Percentiles rank a stretch among this genome's conserved stretches.
Evolutionary conservation across 805 yeast species (phyloP).

Genomic region (Saturnispora gosingensis): DNA sequence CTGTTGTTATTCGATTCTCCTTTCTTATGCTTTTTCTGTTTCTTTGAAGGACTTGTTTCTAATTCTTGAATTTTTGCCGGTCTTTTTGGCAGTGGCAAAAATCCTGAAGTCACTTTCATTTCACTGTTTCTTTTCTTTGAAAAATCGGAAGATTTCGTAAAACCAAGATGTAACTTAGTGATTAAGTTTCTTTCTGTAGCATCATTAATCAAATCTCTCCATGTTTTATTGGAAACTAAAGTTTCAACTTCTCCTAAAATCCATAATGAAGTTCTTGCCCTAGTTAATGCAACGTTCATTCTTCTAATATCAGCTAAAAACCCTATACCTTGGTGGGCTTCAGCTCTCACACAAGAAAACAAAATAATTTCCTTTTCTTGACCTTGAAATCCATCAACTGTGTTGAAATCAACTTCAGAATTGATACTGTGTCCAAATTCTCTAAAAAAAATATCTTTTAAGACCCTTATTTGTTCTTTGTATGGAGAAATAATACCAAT

Average conservation of each 20-base stretch:
- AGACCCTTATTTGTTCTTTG: slow-evolving; percentile 66
- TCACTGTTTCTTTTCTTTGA: neutral
- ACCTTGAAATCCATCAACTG: slow-evolving; percentile 97
- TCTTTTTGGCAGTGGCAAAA: slow-evolving; percentile 7
- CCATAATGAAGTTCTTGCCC: slow-evolving; percentile 91
- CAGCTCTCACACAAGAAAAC: slow-evolving; percentile 93
- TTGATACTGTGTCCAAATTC: slow-evolving; percentile 56
- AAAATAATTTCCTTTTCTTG: slow-evolving; percentile 93
- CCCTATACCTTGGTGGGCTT: slow-evolving; percentile 60
- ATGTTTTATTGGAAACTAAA: slow-evolving; percentile 53
- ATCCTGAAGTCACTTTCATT: slow-evolving; percentile 1
- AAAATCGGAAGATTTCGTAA: slow-evolving; percentile 12
- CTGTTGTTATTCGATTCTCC: neutral
- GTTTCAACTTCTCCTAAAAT: slow-evolving; percentile 74
- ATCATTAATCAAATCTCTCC: slow-evolving; percentile 62
- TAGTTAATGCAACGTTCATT: slow-evolving; percentile 94
- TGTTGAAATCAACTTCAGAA: slow-evolving; percentile 73
- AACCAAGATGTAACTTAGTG: slow-evolving; percentile 19
- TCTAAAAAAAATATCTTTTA: slow-evolving; percentile 48
- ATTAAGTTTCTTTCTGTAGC: slow-evolving; percentile 42
- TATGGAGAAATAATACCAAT: slow-evolving; percentile 94
- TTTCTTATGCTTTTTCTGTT: neutral
- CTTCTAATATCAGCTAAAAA: slow-evolving; percentile 86
- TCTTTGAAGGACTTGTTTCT: neutral
- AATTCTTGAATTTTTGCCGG: neutral